Evolutionary conservation across 805 yeast species (phyloP).

Genomic region (Candida chauliodis): DNA sequence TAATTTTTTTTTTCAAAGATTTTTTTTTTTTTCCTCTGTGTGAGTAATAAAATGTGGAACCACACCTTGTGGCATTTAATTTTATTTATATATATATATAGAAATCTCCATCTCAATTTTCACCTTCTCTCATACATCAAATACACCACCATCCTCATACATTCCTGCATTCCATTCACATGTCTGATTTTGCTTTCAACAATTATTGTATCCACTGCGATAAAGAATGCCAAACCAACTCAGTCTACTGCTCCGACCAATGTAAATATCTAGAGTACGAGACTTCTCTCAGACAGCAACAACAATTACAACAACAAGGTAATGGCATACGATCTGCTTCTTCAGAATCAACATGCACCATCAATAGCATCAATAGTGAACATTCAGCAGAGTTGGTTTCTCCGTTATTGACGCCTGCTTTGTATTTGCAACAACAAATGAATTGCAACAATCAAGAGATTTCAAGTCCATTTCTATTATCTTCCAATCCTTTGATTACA

Average conservation of each 20-base stretch:
- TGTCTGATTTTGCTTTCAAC: slow-evolving; percentile 39
- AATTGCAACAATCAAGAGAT: slow-evolving; percentile 1
- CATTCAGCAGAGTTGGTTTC: slow-evolving; percentile 22
- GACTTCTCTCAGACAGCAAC: slow-evolving; percentile 4
- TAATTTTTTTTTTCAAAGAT: too few species aligned
- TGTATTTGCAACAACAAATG: slow-evolving; percentile 21
- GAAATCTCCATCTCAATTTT: too few species aligned
- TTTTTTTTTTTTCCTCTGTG: too few species aligned
- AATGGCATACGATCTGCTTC: slow-evolving; percentile 24
- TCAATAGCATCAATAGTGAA: slow-evolving; percentile 6
- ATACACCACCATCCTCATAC: neutral
- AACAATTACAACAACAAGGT: slow-evolving; percentile 4
- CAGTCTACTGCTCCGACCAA: slow-evolving; percentile 26
- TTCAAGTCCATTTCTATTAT: neutral
- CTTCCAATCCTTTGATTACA: neutral
- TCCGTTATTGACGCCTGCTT: slow-evolving; percentile 37
- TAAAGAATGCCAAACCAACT: slow-evolving; percentile 22
- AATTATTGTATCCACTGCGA: slow-evolving; percentile 38
- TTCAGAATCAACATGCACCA: slow-evolving; percentile 9
- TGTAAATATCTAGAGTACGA: slow-evolving; percentile 22
- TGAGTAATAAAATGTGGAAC: slow-evolving; percentile 4
- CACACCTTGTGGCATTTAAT: neutral
- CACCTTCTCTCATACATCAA: slow-evolving; percentile 2
- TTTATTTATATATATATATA: too few species aligned
- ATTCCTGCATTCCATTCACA: slow-evolving; percentile 11